Evolutionary conservation across 2,329 filamentous ascomycete species (phyloP).

Genomic region (Chlorencoelia australis): DNA sequence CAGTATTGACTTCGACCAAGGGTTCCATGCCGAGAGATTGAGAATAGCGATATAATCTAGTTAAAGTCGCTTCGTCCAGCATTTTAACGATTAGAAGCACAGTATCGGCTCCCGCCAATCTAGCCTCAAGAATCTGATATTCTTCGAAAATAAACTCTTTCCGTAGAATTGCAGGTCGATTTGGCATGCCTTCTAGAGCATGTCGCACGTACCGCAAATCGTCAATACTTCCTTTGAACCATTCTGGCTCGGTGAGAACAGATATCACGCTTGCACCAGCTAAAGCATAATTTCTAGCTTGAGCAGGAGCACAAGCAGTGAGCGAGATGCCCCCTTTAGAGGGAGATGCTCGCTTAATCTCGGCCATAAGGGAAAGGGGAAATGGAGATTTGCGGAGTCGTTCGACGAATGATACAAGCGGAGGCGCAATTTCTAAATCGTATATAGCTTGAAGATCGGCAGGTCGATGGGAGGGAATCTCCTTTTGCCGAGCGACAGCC

Average conservation of each 20-base stretch:
- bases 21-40: constrained; percentile 92
- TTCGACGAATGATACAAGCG: constrained; percentile 69
- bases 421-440: constrained; percentile 73
- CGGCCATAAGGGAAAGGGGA: constrained; percentile 87
- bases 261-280: constrained; percentile 96
- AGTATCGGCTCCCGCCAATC: constrained; percentile 87
- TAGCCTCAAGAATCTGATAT: constrained; percentile 93
- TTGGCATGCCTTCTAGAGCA: constrained; percentile 81
- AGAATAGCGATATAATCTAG: constrained; percentile 78
- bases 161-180: constrained; percentile 80
- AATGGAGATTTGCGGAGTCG: constrained; percentile 75
- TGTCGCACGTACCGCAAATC: constrained; percentile 81
- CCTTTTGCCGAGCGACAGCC: constrained; percentile 70
- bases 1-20: constrained; percentile 90
- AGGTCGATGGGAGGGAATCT: constrained; percentile 73
- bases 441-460: constrained; percentile 81
- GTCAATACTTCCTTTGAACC: constrained; percentile 98
- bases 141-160: constrained; percentile 98
- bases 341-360: constrained; percentile 93
- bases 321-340: constrained; percentile 93
- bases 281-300: constrained; percentile 84
- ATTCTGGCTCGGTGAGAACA: constrained; percentile 95
- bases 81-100: constrained; percentile 97
- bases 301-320: constrained; percentile 75
- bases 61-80: constrained; percentile 67